Evolutionary conservation across 2,329 filamentous ascomycete species (phyloP).

Genomic region (Trichophyton benhamiae): DNA sequence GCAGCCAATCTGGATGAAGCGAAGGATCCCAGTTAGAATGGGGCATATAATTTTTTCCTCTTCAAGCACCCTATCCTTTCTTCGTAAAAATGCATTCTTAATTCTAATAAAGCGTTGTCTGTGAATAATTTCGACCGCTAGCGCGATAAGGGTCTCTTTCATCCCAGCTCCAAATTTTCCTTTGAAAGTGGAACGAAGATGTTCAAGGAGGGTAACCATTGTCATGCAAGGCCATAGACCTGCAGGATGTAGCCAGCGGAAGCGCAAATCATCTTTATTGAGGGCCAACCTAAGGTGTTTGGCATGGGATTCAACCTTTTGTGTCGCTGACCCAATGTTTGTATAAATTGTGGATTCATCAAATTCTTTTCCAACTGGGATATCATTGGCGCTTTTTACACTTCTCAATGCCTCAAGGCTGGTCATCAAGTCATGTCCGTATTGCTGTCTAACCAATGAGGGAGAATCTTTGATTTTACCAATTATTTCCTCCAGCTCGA

Average conservation of each 20-base stretch:
- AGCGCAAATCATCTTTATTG: constrained; percentile 19
- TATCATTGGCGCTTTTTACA: not conserved
- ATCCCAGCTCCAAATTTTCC: constrained; percentile 5
- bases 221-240: constrained; percentile 33
- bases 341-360: not conserved
- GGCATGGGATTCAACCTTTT: constrained; percentile 11
- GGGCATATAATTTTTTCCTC: constrained; percentile 39
- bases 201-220: constrained; percentile 31
- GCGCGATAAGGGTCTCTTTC: constrained; percentile 9
- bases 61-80: not conserved
- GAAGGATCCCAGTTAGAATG: constrained; percentile 48
- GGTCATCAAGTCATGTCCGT: constrained; percentile 27
- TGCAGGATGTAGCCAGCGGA: constrained; percentile 30
- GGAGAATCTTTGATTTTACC: constrained; percentile 3
- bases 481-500: not conserved
- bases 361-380: not conserved
- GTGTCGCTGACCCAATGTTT: constrained; percentile 14
- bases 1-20: constrained; percentile 48
- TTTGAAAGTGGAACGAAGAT: constrained; percentile 25
- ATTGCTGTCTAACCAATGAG: constrained; percentile 16
- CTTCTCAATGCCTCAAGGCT: constrained; percentile 26
- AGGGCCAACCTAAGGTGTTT: constrained; percentile 15
- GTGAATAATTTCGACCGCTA: constrained; percentile 20
- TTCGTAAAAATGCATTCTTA: constrained; percentile 7
- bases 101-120: constrained; percentile 23